These are phyloP conservation scores for Thymus mandschuricus DNA, from an alignment of 257 asterid species.

Conservation along the genomic window DNA sequence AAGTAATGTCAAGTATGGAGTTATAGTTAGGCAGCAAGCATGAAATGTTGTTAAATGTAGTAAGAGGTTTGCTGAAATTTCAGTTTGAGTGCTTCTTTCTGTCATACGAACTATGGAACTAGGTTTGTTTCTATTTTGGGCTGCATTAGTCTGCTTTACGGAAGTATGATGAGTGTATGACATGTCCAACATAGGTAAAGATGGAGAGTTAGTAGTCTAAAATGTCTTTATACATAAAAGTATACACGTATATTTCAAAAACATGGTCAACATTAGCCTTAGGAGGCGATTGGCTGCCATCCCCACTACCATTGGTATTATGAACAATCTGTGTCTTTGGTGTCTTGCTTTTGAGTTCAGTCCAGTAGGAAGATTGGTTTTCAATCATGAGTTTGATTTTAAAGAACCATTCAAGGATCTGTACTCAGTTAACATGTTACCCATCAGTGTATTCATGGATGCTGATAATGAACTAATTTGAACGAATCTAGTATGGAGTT, in stretches of 20 bases:
- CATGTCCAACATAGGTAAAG: not conserved
- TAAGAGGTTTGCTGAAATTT: too few relatives aligned
- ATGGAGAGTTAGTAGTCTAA: not conserved
- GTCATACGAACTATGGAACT: too few relatives aligned
- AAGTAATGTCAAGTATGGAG: not conserved
- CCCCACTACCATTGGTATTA: too few relatives aligned
- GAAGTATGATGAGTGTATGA: not conserved
- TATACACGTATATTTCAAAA: not conserved
- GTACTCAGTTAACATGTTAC: too few relatives aligned
- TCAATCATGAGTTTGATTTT: too few relatives aligned
- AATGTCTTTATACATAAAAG: not conserved
- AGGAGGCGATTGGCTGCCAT: not conserved
- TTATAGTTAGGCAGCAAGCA: not conserved
- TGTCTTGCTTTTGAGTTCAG: too few relatives aligned
- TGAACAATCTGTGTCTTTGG: too few relatives aligned
- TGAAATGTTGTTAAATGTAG: too few relatives aligned
- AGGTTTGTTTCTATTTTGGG: too few relatives aligned
- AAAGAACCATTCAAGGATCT: too few relatives aligned
- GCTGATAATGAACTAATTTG: conserved; percentile 3
- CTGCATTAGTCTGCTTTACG: not conserved
- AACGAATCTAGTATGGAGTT: not conserved
- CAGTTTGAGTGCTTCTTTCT: too few relatives aligned
- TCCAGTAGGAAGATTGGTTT: too few relatives aligned
- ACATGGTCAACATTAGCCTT: not conserved
- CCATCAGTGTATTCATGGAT: conserved; percentile 5